A percentile compares a stretch with the other conserved stretches of the same genome.
phyloP scores from a whole-genome alignment of 2,329 filamentous ascomycete genomes.

The Exophiala sideris region DNA sequence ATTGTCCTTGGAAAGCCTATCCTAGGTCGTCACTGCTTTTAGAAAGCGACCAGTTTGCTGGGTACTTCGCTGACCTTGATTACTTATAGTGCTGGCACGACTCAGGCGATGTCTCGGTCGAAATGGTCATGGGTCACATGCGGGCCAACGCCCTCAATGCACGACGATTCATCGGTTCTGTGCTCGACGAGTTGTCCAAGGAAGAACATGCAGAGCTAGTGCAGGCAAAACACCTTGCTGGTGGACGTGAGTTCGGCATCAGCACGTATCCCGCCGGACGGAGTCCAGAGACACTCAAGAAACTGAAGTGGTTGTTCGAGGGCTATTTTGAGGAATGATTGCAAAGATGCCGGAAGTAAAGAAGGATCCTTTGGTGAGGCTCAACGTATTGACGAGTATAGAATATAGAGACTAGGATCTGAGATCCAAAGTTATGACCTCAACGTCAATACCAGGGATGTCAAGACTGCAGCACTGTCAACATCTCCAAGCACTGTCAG shows the following conservation, averaged over 20 bases:
- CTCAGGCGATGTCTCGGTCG: slow-evolving; percentile 79
- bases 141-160: slow-evolving; percentile 87
- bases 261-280: slow-evolving; percentile 79
- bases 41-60: too few relatives aligned
- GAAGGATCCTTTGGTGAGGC: background rate
- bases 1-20: background rate
- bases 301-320: slow-evolving; percentile 82
- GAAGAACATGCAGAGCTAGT: slow-evolving; percentile 74
- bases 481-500: background rate
- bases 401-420: background rate
- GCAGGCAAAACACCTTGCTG: slow-evolving; percentile 75
- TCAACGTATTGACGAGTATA: slow-evolving; percentile 2
- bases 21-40: too few relatives aligned
- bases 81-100: slow-evolving; percentile 74
- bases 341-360: background rate
- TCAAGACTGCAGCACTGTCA: background rate
- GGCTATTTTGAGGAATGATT: slow-evolving; percentile 34
- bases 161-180: slow-evolving; percentile 75
- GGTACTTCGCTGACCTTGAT: background rate
- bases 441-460: background rate
- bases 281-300: slow-evolving; percentile 70
- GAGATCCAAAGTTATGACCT: background rate
- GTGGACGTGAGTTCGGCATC: slow-evolving; percentile 71
- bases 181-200: slow-evolving; percentile 79
- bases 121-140: slow-evolving; percentile 98